Conservation (phyloP, 2,329 filamentous ascomycete species). For the Clonostachys solani region DNA sequence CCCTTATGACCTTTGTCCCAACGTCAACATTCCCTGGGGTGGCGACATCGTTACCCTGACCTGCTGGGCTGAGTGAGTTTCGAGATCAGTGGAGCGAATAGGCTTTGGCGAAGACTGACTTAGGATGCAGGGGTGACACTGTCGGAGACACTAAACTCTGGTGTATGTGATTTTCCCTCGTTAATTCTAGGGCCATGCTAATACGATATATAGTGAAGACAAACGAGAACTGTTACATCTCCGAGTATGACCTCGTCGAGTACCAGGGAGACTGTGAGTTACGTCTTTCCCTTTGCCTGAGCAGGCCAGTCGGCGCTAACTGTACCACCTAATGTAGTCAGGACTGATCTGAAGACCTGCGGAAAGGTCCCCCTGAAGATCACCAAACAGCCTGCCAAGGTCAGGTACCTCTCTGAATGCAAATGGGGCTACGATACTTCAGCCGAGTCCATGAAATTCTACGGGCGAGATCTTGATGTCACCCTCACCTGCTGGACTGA, state of each 20-base stretch:
- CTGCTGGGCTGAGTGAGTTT: neutral
- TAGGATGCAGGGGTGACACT: neutral
- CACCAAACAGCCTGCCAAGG: constrained; percentile 1
- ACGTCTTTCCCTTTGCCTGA: neutral
- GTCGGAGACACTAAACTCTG: constrained; percentile 4
- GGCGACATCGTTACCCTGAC: neutral
- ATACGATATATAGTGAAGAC: constrained; percentile 1
- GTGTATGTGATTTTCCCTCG: neutral
- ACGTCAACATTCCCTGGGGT: neutral
- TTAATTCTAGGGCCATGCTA: neutral
- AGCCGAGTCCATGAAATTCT: constrained; percentile 1
- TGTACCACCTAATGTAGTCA: neutral
- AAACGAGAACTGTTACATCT: neutral
- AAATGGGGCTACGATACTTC: constrained; percentile 1
- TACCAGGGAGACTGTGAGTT: constrained; percentile 3
- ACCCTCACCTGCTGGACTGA: constrained; percentile 3
- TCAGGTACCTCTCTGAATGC: constrained; percentile 3
- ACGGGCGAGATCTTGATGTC: constrained; percentile 3
- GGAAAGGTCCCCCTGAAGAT: constrained; percentile 1
- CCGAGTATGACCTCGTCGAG: constrained; percentile 4
- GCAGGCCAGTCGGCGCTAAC: too few species aligned
- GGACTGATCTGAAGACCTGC: neutral
- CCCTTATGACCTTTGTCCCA: constrained; percentile 3
- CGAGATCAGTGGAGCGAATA: neutral
- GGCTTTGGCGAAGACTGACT: neutral